Evolutionary conservation across 805 yeast genomes (phyloP), one percentile per base, ranked within the genome.

Genomic region (Candida quercuum): DNA sequence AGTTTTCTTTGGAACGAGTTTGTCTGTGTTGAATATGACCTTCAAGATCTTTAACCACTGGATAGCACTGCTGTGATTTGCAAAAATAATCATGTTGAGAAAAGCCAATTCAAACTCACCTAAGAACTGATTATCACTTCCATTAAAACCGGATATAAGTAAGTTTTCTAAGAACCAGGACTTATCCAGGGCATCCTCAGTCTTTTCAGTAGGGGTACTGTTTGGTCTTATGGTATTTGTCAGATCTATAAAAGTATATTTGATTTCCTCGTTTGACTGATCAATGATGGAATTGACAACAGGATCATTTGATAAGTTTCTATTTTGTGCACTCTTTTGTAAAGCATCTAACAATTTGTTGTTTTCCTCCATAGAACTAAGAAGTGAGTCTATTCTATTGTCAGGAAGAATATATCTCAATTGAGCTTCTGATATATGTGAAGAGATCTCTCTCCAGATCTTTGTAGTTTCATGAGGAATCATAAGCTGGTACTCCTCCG

Each of bases 11-110:
- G 21, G 32, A 3, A 71, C 36, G 13, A 63, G 39, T 5, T 57
- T 54, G 19, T 48, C 49, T 36, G 68, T 62, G 33, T 61, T 56
- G 43, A 68, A 60, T 3, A 72, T 20, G 10, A 81, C 50, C 33
- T 66, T 68, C 11, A 75, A 45, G 25, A 81, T 43, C 15, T 62
- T 64, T 37, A 72, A 65, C 89, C 89, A 83, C 46, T 81, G 88
- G 16, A 72, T 60, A 15, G 76, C 69, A 12, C 81, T 75, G 15
- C 84, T 74, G 49, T 73, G 72, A 53, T 81, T 84, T 13, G 81
- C 85, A 43, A 81, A 62, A 1, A 77, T 47, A 2, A 77, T 48
- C 30, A 71, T 63, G 38, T 71, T 60, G 1, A 78, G 35, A 42
- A 67, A 82, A 2, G 72, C 51, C 16, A 79, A 51, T 45, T 78